phyloP scores from a whole-genome alignment of 75 land plant species.

The Pinus taeda region DNA sequence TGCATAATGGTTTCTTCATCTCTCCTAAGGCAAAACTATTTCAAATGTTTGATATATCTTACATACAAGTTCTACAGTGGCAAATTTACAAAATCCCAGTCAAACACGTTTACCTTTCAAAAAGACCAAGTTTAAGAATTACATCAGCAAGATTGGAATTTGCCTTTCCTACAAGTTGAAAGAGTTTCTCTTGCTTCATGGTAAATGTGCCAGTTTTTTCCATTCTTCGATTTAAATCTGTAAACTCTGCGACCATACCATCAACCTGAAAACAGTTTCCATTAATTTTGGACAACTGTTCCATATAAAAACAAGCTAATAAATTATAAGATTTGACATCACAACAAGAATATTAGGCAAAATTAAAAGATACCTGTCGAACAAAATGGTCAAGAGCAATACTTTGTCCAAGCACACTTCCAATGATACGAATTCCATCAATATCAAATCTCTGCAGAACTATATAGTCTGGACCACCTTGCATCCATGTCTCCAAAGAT shows the following conservation, averaged over 20 bases:
- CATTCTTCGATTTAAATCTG: constrained; percentile 73
- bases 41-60: background rate
- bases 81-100: background rate
- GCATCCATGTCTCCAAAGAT: constrained; percentile 72
- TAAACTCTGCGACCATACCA: constrained; percentile 80
- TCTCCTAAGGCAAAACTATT: too few relatives aligned
- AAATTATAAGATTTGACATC: background rate
- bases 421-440: constrained; percentile 79
- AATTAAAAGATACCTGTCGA: constrained; percentile 47
- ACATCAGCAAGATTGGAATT: constrained; percentile 87
- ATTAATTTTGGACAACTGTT: background rate
- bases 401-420: constrained; percentile 88
- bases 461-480: constrained; percentile 74
- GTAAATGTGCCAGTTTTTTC: constrained; percentile 88
- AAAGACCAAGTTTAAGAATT: constrained; percentile 76
- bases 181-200: constrained; percentile 73
- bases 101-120: constrained; percentile 58
- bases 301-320: background rate
- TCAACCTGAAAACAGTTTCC: constrained; percentile 33
- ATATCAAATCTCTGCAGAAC: constrained; percentile 59
- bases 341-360: background rate
- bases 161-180: constrained; percentile 79
- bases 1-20: too few relatives aligned
- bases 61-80: background rate
- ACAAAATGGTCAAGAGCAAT: constrained; percentile 84